Evolutionary conservation across 228 moss, liverwort and hornwort species (phyloP).

Genomic region (Sphagnum fallax): DNA sequence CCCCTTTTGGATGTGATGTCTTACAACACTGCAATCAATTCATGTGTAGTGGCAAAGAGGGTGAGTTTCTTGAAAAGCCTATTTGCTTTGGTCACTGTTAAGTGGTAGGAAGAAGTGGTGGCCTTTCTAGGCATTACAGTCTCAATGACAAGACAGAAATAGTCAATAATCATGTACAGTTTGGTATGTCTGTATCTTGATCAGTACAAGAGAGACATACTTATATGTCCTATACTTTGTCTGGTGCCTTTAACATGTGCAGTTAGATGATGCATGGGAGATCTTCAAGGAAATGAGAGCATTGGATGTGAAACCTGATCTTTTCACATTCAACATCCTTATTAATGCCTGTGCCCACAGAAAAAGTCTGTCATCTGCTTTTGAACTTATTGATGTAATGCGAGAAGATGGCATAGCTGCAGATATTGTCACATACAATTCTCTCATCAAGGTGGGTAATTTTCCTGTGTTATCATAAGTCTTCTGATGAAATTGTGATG

Average conservation of each 20-base stretch:
- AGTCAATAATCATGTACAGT: background rate
- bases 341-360: conserved; percentile 75
- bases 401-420: conserved; percentile 61
- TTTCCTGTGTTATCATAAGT: background rate
- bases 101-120: no score
- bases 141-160: background rate
- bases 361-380: conserved; percentile 55
- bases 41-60: conserved; percentile 77
- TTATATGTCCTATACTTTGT: no score
- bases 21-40: conserved; percentile 79
- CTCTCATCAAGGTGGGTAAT: conserved; percentile 68
- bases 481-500: background rate
- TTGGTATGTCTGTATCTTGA: background rate
- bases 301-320: conserved; percentile 60
- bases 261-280: conserved; percentile 91
- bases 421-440: conserved; percentile 82
- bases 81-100: background rate
- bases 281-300: conserved; percentile 68
- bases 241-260: conserved; percentile 2
- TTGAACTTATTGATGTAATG: conserved; percentile 77
- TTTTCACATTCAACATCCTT: conserved; percentile 86
- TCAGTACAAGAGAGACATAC: no score
- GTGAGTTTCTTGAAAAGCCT: conserved; percentile 13
- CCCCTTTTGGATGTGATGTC: conserved; percentile 66
- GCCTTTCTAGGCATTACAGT: no score